Percentiles rank a stretch among this genome's conserved stretches.
Conservation (phyloP, 2,329 filamentous ascomycete genomes). For the Aspergillus sp. region DNA sequence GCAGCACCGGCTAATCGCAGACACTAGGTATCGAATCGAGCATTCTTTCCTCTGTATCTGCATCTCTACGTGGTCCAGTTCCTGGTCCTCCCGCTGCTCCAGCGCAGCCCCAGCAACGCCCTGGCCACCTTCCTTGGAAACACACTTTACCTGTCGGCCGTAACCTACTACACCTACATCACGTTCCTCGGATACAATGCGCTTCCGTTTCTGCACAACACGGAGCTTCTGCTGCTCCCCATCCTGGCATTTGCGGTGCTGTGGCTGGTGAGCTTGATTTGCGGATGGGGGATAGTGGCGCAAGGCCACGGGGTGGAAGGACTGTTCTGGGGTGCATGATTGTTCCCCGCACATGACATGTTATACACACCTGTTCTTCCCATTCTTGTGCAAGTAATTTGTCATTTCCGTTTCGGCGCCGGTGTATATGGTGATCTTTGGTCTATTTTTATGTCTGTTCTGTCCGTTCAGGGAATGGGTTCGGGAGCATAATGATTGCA, state of each 20-base stretch:
- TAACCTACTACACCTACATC: slow-evolving; percentile 68
- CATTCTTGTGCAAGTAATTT: neutral
- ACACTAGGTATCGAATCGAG: slow-evolving; percentile 61
- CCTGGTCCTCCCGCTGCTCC: slow-evolving; percentile 63
- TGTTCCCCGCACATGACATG: no score
- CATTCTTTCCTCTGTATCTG: slow-evolving; percentile 68
- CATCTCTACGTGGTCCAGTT: slow-evolving; percentile 69
- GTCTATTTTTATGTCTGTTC: slow-evolving; percentile 5
- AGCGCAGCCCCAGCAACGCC: slow-evolving; percentile 44
- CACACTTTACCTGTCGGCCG: slow-evolving; percentile 65
- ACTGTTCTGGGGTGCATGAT: slow-evolving; percentile 48
- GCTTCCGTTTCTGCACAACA: slow-evolving; percentile 67
- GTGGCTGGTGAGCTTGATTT: slow-evolving; percentile 58
- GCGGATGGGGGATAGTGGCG: slow-evolving; percentile 48
- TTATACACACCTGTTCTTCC: neutral
- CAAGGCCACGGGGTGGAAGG: slow-evolving; percentile 46
- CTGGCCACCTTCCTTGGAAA: slow-evolving; percentile 62
- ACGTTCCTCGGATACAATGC: slow-evolving; percentile 71
- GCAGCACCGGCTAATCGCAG: neutral
- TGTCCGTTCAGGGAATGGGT: neutral
- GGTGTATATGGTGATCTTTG: slow-evolving; percentile 27
- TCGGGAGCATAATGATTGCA: slow-evolving; percentile 5
- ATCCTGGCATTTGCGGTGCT: slow-evolving; percentile 61
- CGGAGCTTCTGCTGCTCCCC: slow-evolving; percentile 64
- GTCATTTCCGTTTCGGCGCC: slow-evolving; percentile 22